Base-by-base conservation (phyloP, 2,329 filamentous ascomycete genomes). In the Ceratocystis alfenasii region DNA sequence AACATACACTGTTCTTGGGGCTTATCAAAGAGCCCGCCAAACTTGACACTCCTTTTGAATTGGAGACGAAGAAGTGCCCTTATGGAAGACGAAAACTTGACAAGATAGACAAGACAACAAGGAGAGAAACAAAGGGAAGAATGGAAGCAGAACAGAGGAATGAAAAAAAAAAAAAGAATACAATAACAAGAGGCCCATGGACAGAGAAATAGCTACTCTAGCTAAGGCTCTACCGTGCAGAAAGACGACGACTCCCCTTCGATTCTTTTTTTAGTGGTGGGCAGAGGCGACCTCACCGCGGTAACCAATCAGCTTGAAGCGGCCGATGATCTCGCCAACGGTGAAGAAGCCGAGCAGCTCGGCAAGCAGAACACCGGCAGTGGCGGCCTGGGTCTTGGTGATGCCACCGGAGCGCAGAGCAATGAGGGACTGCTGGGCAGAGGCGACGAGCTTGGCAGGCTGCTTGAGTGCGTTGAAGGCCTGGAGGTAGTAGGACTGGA, bases 271-370 rank as follows among this genome's bases (percentile, higher is more conserved):
- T 79, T 80, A 84, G 77, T 84, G 84, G 76, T 86, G 82, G 70
- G 80, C 79, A 71, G 81, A 81, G 69, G 76, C 76, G 70, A 75
- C 74, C 75, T 89, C 84, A 74, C 89, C 88, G 77, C 83, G 84
- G 83, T 99, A 99, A 70, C 94, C 94, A 72, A 99, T 82, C 72
- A 99, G 77, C 88, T 99, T 97, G 80, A 94, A 85, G 74, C 92
- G 85, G 73, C 94, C 94, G 73, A 99, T 86, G 77, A 99, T 97
- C 83, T 97, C 92, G 70, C 94, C 94, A 65, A 97, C 85, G 69
- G 92, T 95, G 83, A 97, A 99, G 84, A 99, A 99, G 69, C 94
- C 94, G 71, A 99, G 78, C 63, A 90, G 83, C 80, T 99, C 93
- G 66, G 92, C 92, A 61, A 82, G 78, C 69, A 96, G 80, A 68